Percentiles rank a stretch among this genome's conserved stretches.
phyloP scores from a whole-genome alignment of 306 rosid genomes.

The Chamaecrista fasciculata region DNA sequence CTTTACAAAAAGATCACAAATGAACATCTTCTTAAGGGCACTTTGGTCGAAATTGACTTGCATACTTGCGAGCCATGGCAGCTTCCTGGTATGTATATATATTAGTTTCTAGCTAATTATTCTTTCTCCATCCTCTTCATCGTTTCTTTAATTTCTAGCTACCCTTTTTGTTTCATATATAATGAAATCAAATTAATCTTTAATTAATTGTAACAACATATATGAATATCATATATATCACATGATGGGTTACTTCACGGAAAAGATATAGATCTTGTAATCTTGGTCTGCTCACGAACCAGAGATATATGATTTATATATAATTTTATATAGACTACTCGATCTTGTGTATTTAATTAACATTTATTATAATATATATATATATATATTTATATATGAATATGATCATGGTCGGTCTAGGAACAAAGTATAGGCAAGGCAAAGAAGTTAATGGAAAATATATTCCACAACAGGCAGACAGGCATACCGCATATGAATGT shows the following conservation, averaged over 20 bases:
- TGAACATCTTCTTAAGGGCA: conserved; percentile 74
- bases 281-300: conserved; percentile 11
- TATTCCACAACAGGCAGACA: conserved; percentile 2
- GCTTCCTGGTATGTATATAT: conserved; percentile 67
- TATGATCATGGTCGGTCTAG: background rate
- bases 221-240: no score
- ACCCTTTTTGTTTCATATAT: no score
- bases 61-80: conserved; percentile 99
- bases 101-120: background rate
- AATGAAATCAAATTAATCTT: no score
- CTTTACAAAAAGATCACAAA: conserved; percentile 82
- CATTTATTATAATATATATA: no score
- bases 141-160: no score
- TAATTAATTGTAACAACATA: no score
- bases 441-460: background rate
- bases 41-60: conserved; percentile 86
- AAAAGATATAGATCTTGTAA: background rate
- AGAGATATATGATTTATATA: background rate
- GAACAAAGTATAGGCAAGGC: background rate
- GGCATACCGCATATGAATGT: background rate
- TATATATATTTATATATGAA: no score
- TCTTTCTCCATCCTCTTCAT: background rate
- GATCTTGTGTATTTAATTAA: no score
- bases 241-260: conserved; percentile 6
- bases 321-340: no score